Evolutionary conservation across 345 rosid genomes (phyloP).

Genomic region (Xanthoceras sorbifolium): DNA sequence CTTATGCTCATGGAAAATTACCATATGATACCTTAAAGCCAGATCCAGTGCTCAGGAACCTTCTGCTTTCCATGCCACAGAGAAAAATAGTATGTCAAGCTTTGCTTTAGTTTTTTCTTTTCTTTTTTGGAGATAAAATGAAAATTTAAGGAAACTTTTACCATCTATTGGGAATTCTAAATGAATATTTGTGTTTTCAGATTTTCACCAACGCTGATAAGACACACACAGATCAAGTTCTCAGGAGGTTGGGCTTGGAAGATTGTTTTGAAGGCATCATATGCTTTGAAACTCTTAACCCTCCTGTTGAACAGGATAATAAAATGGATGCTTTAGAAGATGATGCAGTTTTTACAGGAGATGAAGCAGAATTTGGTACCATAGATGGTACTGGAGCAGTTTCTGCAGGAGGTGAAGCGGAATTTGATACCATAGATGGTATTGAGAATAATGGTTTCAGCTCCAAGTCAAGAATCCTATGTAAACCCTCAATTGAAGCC

Average conservation of each 20-base stretch:
- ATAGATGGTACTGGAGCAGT: constrained; percentile 26
- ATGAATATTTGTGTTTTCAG: constrained; percentile 33
- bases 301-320: constrained; percentile 30
- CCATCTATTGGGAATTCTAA: neutral
- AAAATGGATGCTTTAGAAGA: constrained; percentile 29
- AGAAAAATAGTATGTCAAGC: constrained; percentile 65
- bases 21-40: constrained; percentile 75
- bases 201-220: constrained; percentile 81
- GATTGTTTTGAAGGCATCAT: constrained; percentile 83
- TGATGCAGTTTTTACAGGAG: constrained; percentile 18
- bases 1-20: constrained; percentile 74
- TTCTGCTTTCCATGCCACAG: constrained; percentile 80
- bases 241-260: constrained; percentile 58
- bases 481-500: constrained; percentile 73
- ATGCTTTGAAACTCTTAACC: constrained; percentile 84
- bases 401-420: constrained; percentile 12
- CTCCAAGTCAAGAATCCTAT: constrained; percentile 43
- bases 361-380: neutral
- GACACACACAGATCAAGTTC: constrained; percentile 51
- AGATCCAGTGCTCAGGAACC: constrained; percentile 69
- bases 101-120: neutral
- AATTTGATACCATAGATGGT: neutral
- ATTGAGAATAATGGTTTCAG: constrained; percentile 19
- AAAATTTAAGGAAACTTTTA: neutral
- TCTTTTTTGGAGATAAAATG: neutral